Evolutionary conservation across 2,329 filamentous ascomycete species (phyloP), one percentile per base, ranked within the genome.

Genomic region (Sporothrix brunneoviolacea): DNA sequence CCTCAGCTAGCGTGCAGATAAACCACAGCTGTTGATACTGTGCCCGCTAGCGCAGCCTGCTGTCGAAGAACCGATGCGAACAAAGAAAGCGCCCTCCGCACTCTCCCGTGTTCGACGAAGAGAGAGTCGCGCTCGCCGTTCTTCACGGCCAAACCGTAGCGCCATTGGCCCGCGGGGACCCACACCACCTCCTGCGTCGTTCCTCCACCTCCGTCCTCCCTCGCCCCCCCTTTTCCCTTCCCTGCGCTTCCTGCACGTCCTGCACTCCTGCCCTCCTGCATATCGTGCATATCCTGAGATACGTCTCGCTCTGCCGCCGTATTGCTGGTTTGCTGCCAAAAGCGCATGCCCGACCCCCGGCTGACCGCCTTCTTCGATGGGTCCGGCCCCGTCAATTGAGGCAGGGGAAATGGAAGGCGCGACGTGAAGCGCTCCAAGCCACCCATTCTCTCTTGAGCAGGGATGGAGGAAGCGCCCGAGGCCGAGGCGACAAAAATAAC

Each of bases 191-290:
- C 36, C 27, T 27, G 36, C 19, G 21, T 45, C 32, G 32, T 6
- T 36, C 42, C 35, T 45, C 36, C 24, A 5, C 24, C 24, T 42
- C 16, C 27, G 8, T 5, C 28, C 22, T 9, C 16, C 39, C 24
- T 28, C 39, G 24, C 12, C 38, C 15, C 37, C 22, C 37, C 37
- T 39, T 15, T 12, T 42, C 8, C 35, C 35, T 19, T 30, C 35
- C 24, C 22, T 30, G 35, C 42, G 28, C 32, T 45, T 42, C 36
- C 35, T 47, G 33, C 21, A 35, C 36, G 32, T 44, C 22, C 53
- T 53, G 51, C 48, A 50, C 54, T 55, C 51, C 53, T 51, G 22
- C 48, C 47, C 36, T 48, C 53, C 51, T 55, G 53, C 53, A 55
- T 52, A 43, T 37, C 15, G 30, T 44, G 21, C 33, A 32, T 30